Conservation (phyloP, 2,329 filamentous ascomycete genomes). For the Pyrenophora graminea region DNA sequence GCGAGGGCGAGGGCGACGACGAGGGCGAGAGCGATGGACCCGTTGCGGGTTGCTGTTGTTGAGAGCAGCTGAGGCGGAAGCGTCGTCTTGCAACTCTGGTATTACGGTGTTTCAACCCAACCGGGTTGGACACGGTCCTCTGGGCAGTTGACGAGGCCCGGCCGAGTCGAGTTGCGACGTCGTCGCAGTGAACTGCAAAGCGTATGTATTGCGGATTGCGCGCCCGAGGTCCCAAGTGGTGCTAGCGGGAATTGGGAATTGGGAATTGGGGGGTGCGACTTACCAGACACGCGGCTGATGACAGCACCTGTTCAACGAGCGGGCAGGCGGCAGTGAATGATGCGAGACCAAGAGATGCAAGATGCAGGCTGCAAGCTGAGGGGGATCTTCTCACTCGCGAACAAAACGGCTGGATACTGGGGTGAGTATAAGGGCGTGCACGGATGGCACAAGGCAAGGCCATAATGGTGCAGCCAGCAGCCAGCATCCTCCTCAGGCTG, state of each 20-base stretch:
- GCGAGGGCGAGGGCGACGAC: too few species aligned
- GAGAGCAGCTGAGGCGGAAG: slow-evolving; percentile 8
- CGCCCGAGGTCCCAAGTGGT: too few species aligned
- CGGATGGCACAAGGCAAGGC: slow-evolving; percentile 10
- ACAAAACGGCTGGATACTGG: slow-evolving; percentile 5
- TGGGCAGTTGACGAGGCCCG: neutral
- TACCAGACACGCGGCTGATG: slow-evolving; percentile 20
- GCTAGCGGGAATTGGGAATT: neutral
- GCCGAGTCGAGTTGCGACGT: too few species aligned
- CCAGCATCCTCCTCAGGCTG: slow-evolving; percentile 9
- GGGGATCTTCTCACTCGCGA: neutral
- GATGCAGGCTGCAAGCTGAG: neutral
- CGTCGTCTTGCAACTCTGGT: slow-evolving; percentile 3
- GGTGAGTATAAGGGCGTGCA: slow-evolving; percentile 12
- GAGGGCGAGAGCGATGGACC: neutral
- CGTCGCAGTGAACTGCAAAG: too few species aligned
- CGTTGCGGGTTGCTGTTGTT: neutral
- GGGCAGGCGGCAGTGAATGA: slow-evolving; percentile 4
- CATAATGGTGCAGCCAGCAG: slow-evolving; percentile 1
- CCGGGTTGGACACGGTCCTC: slow-evolving; percentile 2
- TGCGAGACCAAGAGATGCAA: neutral
- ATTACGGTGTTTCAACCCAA: slow-evolving; percentile 16
- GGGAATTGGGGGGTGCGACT: slow-evolving; percentile 17
- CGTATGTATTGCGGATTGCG: neutral
- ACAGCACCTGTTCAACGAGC: slow-evolving; percentile 14